phyloP scores from a whole-genome alignment of 192 early-diverging fungal genomes.

The Spinellus fusiger region DNA sequence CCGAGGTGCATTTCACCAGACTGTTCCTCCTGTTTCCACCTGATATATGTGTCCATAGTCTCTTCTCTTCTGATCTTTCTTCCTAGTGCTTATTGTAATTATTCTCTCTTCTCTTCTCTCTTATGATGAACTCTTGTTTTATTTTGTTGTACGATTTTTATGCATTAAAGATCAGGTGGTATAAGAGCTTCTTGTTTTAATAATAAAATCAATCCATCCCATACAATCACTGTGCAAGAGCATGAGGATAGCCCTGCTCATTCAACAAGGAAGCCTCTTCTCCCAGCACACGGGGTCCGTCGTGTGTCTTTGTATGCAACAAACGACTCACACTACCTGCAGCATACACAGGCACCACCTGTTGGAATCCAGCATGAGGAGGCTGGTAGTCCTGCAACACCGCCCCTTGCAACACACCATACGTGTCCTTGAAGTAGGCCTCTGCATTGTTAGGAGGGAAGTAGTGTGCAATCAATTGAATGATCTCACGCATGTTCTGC shows the following conservation, averaged over 20 bases:
- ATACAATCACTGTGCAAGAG: conserved; percentile 10
- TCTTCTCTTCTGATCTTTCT: too few relatives aligned
- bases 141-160: too few relatives aligned
- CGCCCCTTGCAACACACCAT: conserved; percentile 26
- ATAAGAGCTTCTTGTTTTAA: too few relatives aligned
- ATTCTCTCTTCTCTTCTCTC: too few relatives aligned
- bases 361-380: conserved; percentile 40
- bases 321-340: conserved; percentile 76
- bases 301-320: conserved; percentile 86
- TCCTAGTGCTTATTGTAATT: too few relatives aligned
- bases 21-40: neutral
- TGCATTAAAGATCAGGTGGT: too few relatives aligned
- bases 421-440: conserved; percentile 54
- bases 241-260: conserved; percentile 54
- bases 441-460: conserved; percentile 60
- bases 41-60: too few relatives aligned
- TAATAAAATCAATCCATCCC: too few relatives aligned
- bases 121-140: too few relatives aligned
- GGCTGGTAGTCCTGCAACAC: conserved; percentile 29
- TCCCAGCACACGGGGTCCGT: conserved; percentile 84
- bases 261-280: conserved; percentile 51
- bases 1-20: conserved; percentile 9
- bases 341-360: conserved; percentile 55
- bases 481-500: conserved; percentile 79
- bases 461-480: conserved; percentile 76